These are phyloP conservation scores for Microcos paniculata DNA, from an alignment of 345 rosid genomes.

Conservation along the genomic window DNA sequence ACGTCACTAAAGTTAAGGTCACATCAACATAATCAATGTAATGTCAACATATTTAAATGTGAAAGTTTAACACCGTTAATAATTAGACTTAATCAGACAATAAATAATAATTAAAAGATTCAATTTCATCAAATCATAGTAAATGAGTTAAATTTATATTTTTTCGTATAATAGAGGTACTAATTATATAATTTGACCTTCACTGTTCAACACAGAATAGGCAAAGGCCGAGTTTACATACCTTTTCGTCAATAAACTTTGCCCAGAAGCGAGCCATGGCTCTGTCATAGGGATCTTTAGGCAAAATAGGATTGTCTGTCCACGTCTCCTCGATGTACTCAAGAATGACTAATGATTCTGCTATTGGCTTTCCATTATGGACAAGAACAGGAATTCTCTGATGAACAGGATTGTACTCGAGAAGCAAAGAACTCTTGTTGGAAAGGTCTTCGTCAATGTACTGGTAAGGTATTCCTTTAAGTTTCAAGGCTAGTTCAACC, in stretches of 20 bases:
- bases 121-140: too few relatives aligned
- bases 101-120: too few relatives aligned
- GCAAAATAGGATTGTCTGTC: constrained; percentile 31
- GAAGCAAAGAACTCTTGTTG: constrained; percentile 13
- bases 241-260: constrained; percentile 37
- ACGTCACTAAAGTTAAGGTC: too few relatives aligned
- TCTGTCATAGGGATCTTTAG: constrained; percentile 38
- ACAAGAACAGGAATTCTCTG: constrained; percentile 12
- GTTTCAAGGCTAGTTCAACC: not conserved
- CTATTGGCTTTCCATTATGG: not conserved
- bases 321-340: constrained; percentile 10
- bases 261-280: constrained; percentile 47
- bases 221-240: not conserved
- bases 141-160: too few relatives aligned
- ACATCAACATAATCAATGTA: too few relatives aligned
- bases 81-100: too few relatives aligned
- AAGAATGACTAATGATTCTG: constrained; percentile 2
- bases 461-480: constrained; percentile 8
- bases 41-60: too few relatives aligned
- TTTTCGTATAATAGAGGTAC: too few relatives aligned
- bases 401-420: constrained; percentile 5
- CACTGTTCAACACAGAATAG: not conserved
- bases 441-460: constrained; percentile 9
- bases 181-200: not conserved
- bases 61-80: too few relatives aligned